phyloP scores from a whole-genome alignment of 1,284 basidiomycete species.

The Heterobasidion occidentale region DNA sequence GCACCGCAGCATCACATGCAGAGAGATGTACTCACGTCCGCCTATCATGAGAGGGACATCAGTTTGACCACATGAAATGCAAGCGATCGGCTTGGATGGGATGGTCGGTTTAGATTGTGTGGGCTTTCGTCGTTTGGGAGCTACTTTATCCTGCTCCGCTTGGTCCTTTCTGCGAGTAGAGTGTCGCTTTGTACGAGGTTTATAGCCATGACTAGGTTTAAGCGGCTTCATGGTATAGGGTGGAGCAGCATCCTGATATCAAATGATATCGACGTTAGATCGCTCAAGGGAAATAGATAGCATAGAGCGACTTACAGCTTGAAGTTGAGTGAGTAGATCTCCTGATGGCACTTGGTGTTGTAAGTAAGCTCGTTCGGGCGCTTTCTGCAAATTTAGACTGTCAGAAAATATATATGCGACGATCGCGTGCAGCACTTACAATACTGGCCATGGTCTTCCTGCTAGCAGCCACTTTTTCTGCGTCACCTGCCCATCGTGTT shows the following conservation, averaged over 20 bases:
- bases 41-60: constrained; percentile 68
- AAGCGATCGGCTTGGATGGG: constrained; percentile 35
- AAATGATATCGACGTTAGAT: not conserved
- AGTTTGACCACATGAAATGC: constrained; percentile 48
- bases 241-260: constrained; percentile 34
- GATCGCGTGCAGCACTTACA: constrained; percentile 21
- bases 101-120: constrained; percentile 17
- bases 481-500: constrained; percentile 47
- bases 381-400: constrained; percentile 19
- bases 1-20: constrained; percentile 3
- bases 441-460: constrained; percentile 30
- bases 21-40: constrained; percentile 42
- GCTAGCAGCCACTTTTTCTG: constrained; percentile 36
- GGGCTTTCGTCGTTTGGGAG: constrained; percentile 16
- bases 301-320: constrained; percentile 32
- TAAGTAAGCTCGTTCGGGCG: constrained; percentile 40
- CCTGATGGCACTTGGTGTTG: constrained; percentile 50
- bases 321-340: constrained; percentile 47
- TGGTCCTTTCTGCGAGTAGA: not conserved
- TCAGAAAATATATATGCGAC: not conserved
- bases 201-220: constrained; percentile 21
- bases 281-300: not conserved
- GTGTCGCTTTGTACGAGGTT: constrained; percentile 1
- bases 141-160: constrained; percentile 15
- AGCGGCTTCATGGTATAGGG: constrained; percentile 48